Evolutionary conservation across 495 filamentous ascomycete genomes (phyloP).

Genomic region (Penicillium flavigenum): DNA sequence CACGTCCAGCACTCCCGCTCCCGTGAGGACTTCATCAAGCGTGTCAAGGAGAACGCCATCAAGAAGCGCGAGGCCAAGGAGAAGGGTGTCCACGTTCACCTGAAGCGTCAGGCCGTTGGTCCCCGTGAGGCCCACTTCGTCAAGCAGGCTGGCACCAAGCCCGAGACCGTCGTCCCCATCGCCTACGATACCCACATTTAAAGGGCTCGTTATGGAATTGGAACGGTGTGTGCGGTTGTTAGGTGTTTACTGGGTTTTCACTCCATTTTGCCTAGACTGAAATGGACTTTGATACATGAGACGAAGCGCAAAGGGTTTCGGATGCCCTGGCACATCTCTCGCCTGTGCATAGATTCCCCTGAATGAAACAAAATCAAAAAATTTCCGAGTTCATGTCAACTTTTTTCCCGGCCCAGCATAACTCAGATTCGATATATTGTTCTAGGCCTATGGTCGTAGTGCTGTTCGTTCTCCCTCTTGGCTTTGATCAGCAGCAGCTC

Average conservation of each 20-base stretch:
- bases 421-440: not conserved
- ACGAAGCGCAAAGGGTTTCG: slow-evolving; percentile 45
- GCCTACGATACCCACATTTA: slow-evolving; percentile 99
- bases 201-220: slow-evolving; percentile 42
- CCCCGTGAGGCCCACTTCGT: slow-evolving; percentile 80
- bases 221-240: slow-evolving; percentile 45
- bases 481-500: not conserved
- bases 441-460: slow-evolving; percentile 5
- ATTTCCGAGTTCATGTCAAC: slow-evolving; percentile 36
- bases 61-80: slow-evolving; percentile 90
- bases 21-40: slow-evolving; percentile 90
- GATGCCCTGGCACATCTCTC: slow-evolving; percentile 44
- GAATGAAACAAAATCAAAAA: slow-evolving; percentile 53
- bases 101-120: slow-evolving; percentile 83
- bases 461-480: not conserved
- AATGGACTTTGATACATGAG: slow-evolving; percentile 42
- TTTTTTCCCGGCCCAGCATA: not conserved
- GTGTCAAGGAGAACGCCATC: slow-evolving; percentile 92
- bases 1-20: slow-evolving; percentile 92
- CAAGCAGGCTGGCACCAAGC: slow-evolving; percentile 69
- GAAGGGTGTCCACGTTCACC: slow-evolving; percentile 77
- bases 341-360: slow-evolving; percentile 54
- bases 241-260: slow-evolving; percentile 46
- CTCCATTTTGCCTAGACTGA: slow-evolving; percentile 34
- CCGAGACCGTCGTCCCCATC: slow-evolving; percentile 88